Base-by-base conservation (phyloP, 139 green algal species). In the Zygnema cylindricum region DNA sequence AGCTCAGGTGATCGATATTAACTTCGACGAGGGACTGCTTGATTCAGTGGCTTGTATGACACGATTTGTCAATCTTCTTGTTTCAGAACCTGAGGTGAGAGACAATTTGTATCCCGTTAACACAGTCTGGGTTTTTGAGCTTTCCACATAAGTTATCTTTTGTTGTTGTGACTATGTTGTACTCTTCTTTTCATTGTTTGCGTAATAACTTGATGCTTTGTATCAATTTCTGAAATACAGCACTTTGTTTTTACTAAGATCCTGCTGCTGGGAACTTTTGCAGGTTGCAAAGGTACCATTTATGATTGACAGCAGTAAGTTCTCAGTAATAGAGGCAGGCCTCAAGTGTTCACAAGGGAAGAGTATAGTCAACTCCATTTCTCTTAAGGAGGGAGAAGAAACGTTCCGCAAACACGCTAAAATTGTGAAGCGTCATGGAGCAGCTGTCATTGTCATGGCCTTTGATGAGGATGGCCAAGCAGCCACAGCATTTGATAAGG, bases 221-320 rank as follows among this genome's bases (percentile, higher is more conserved):
- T n/a, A n/a, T n/a, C n/a, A n/a, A n/a, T n/a, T n/a, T n/a, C n/a
- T n/a, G n/a, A n/a, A n/a, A n/a, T n/a, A n/a, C n/a, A n/a, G n/a
- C n/a, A n/a, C n/a, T n/a, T n/a, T n/a, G n/a, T n/a, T n/a, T n/a
- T n/a, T n/a, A n/a, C n/a, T n/a, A n/a, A n/a, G n/a, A n/a, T n/a
- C n/a, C n/a, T n/a, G n/a, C n/a, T n/a, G n/a, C n/a, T n/a, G n/a
- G n/a, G n/a, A n/a, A 40, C 7, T 75, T 87, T 42, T 77, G 75
- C 85, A 90, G 85, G 85, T 90, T 22, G 81, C 93, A 86, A 94
- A 94, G 21, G 96, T 99, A 84, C 97, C 97, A 23, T 98, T 99
- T 94, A 99, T 99, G 97, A 98, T 99, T 69, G 97, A 99, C 93
- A 97, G 93, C 77, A 96, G 92, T 93, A 99, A 99, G 93, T 98